phyloP scores from a whole-genome alignment of 805 yeast genomes.

The Naumovozyma castellii region DNA sequence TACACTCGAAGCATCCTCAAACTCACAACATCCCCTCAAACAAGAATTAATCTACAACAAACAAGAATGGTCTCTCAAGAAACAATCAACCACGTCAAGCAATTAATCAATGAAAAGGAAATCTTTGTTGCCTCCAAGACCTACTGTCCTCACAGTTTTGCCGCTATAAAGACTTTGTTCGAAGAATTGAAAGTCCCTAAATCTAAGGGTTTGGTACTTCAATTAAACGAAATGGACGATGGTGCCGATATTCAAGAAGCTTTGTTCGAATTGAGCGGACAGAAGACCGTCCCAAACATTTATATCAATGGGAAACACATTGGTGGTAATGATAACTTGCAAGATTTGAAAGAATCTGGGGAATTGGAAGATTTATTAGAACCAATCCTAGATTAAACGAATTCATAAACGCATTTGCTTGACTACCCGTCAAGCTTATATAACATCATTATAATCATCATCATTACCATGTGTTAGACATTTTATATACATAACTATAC shows the following conservation, averaged over 20 bases:
- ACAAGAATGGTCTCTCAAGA: slow-evolving; percentile 49
- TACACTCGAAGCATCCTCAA: background rate
- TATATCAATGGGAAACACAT: slow-evolving; percentile 86
- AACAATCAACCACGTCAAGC: slow-evolving; percentile 48
- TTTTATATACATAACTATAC: background rate
- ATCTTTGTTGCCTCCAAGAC: slow-evolving; percentile 77
- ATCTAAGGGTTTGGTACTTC: slow-evolving; percentile 31
- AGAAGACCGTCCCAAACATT: slow-evolving; percentile 87
- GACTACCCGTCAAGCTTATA: background rate
- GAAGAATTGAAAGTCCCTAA: slow-evolving; percentile 38
- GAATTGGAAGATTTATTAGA: slow-evolving; percentile 39
- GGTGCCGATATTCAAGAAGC: slow-evolving; percentile 80
- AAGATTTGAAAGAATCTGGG: slow-evolving; percentile 54
- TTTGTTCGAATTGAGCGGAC: slow-evolving; percentile 68
- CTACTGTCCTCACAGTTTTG: slow-evolving; percentile 58
- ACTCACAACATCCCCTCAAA: background rate
- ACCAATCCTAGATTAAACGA: slow-evolving; percentile 1
- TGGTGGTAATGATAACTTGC: slow-evolving; percentile 91
- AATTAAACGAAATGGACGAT: slow-evolving; percentile 45
- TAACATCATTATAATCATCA: too few relatives aligned
- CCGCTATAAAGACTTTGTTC: slow-evolving; percentile 34
- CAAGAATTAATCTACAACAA: background rate
- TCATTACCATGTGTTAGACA: too few relatives aligned
- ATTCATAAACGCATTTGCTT: too few relatives aligned
- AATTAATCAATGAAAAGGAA: slow-evolving; percentile 52